These are phyloP conservation scores for Aphanocladium album DNA, from an alignment of 2,329 filamentous ascomycete genomes.

Conservation along the genomic window DNA sequence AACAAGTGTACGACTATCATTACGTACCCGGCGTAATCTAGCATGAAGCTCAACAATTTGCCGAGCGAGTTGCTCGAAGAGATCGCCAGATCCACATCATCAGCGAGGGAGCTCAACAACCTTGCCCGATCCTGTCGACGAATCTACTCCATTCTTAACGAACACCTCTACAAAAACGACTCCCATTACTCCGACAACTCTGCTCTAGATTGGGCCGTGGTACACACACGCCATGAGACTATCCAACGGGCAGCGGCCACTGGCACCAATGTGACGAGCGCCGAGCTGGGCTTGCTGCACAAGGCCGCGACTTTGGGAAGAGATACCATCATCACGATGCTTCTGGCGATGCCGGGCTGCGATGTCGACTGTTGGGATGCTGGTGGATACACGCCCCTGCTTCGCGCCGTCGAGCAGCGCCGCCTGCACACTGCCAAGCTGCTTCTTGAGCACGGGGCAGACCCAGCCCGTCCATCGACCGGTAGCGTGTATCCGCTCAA, in stretches of 20 bases:
- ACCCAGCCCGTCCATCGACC: too few species aligned
- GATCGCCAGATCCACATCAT: neutral
- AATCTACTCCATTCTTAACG: neutral
- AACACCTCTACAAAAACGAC: neutral
- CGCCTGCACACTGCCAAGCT: neutral
- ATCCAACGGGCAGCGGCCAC: neutral
- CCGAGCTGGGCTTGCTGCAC: neutral
- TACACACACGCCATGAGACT: neutral
- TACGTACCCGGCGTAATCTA: neutral
- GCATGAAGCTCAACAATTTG: neutral
- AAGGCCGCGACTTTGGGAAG: neutral
- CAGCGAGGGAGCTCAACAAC: neutral
- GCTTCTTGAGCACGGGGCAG: neutral
- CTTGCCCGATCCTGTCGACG: neutral
- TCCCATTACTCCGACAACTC: neutral
- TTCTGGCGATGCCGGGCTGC: neutral
- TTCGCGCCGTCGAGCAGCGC: neutral
- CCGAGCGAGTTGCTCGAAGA: neutral
- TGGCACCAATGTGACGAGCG: neutral
- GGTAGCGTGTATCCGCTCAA: too few species aligned
- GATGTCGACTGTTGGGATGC: neutral
- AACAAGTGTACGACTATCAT: neutral
- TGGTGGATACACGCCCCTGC: neutral
- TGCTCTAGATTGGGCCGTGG: neutral
- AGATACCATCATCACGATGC: neutral